Conservation (phyloP, 768 basidiomycete genomes). For the Pholiota microspora region DNA sequence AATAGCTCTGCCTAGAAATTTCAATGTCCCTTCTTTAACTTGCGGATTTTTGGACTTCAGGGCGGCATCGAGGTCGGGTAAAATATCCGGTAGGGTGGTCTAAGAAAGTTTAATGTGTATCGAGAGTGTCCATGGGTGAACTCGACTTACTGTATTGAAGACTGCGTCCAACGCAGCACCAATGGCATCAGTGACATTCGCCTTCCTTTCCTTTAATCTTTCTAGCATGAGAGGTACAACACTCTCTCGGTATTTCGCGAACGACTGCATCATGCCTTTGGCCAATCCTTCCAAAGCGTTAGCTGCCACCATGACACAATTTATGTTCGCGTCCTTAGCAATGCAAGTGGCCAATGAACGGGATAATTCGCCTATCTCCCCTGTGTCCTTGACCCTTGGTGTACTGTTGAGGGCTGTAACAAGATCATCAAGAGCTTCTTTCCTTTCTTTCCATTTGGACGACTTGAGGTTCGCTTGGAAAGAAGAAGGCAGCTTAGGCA, state of each 20-base stretch:
- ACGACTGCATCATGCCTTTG: conserved; percentile 72
- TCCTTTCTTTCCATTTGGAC: conserved; percentile 97
- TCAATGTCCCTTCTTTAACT: conserved; percentile 89
- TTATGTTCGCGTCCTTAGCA: conserved; percentile 89
- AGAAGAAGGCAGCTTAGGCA: conserved; percentile 70
- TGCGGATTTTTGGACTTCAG: conserved; percentile 93
- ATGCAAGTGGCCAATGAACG: conserved; percentile 79
- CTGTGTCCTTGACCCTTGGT: conserved; percentile 75
- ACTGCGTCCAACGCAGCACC: conserved; percentile 87
- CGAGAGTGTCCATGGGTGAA: conserved; percentile 6
- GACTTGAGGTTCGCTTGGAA: conserved; percentile 78
- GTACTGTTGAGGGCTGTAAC: conserved; percentile 64
- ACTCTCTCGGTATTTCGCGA: conserved; percentile 69
- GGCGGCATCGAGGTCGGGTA: conserved; percentile 76
- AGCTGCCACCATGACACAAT: conserved; percentile 89
- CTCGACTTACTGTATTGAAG: conserved; percentile 69
- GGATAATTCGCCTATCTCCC: conserved; percentile 74
- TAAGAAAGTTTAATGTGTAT: conserved; percentile 29
- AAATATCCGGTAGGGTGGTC: conserved; percentile 77
- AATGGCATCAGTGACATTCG: conserved; percentile 85
- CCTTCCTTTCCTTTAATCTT: conserved; percentile 91
- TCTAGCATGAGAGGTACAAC: conserved; percentile 81
- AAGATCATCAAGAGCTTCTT: conserved; percentile 86
- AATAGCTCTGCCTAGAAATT: conserved; percentile 81
- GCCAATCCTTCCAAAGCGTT: conserved; percentile 84